These are phyloP conservation scores for Botrytis pseudocinerea DNA, from an alignment of 2,329 filamentous ascomycete genomes.

Conservation along the genomic window DNA sequence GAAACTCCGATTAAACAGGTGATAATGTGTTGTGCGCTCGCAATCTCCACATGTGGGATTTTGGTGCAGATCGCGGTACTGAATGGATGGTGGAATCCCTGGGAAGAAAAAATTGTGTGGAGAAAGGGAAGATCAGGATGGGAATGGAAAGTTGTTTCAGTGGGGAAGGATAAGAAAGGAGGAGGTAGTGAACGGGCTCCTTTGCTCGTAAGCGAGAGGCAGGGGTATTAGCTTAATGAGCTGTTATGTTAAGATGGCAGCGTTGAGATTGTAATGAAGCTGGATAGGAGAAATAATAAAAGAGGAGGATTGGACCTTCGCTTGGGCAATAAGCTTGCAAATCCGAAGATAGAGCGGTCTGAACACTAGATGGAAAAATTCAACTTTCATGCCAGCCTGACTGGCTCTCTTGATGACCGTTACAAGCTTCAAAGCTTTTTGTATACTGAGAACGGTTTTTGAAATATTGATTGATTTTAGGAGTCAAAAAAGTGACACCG, in stretches of 20 bases:
- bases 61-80: neutral
- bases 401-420: neutral
- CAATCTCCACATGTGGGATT: neutral
- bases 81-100: neutral
- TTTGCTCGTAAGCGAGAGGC: neutral
- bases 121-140: neutral
- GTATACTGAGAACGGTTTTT: neutral
- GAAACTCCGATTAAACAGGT: neutral
- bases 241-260: neutral
- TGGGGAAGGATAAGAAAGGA: neutral
- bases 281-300: neutral
- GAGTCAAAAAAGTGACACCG: constrained; percentile 4
- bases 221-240: neutral
- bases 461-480: neutral
- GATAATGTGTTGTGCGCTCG: neutral
- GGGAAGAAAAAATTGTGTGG: neutral
- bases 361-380: too few relatives aligned
- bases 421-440: neutral
- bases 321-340: neutral
- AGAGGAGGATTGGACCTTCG: neutral
- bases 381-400: neutral
- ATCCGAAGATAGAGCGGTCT: neutral
- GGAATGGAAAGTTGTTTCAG: neutral
- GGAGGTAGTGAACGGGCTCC: neutral
- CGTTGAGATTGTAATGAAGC: neutral